Conservation (phyloP, 257 asterid species). For the Solanum virginianum region DNA sequence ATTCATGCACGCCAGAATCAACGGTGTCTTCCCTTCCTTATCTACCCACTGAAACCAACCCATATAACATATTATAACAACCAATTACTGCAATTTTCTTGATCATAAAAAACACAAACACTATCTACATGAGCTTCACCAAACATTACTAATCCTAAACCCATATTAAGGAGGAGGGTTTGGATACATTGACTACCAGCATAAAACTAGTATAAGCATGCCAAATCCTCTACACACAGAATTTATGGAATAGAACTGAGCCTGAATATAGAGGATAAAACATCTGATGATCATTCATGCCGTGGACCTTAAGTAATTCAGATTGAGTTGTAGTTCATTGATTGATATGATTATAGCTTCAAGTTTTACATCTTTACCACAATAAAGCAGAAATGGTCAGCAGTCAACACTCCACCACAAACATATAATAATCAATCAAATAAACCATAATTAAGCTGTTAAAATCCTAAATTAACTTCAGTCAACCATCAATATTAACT, state of each 20-base stretch:
- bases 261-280: neutral
- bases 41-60: constrained; percentile 65
- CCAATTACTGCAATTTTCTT: neutral
- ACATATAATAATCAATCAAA: neutral
- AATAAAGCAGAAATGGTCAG: neutral
- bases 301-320: neutral
- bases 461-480: neutral
- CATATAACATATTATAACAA: neutral
- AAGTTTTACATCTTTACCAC: neutral
- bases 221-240: neutral
- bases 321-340: neutral
- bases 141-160: neutral
- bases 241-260: neutral
- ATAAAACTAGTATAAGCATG: neutral
- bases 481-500: neutral
- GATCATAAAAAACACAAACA: neutral
- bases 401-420: neutral
- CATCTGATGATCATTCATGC: neutral
- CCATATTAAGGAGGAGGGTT: neutral
- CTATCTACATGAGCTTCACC: neutral
- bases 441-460: neutral
- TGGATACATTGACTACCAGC: neutral
- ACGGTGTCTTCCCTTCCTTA: constrained; percentile 79
- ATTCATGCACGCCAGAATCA: constrained; percentile 74
- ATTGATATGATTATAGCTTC: neutral